Base-by-base conservation (phyloP, 768 basidiomycete genomes). In the Auriscalpium vulgare region DNA sequence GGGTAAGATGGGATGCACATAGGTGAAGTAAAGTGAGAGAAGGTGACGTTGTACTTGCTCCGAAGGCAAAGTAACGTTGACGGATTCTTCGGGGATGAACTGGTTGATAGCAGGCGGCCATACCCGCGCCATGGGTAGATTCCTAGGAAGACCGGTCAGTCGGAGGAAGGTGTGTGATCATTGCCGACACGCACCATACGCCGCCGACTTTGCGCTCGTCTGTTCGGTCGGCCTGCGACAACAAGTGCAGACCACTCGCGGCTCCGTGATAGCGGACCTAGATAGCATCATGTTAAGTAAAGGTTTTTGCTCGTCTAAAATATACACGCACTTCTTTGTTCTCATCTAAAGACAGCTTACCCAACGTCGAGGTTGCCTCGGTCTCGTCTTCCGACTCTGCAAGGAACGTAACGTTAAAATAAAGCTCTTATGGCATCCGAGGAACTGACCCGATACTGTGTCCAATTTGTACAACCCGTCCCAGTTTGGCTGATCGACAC, bases 231-330 rank as follows among this genome's bases (percentile, higher is more conserved):
- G 77, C 84, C 53, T 79, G 75, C 16, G 80, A 81, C n/a, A 92
- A 75, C 36, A 92, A 73, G 59, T 89, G 84, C 29, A 93, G 72
- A 8, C 91, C 91, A 61, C 86, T 86, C 3, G 81, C 75, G 69
- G 83, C 78, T 13, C 91, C 88, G 56, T 94, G 93, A 66, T 85
- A 95, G 55, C 92, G 85, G 47, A 95, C 80, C 84, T 95, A 66
- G 9, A 54, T 50, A 37, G n/a, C 34, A 49, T 37, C 54, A 58
- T 64, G 54, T 72, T 66, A 52, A 68, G 68, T 49, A 75, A 59
- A 5, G 59, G 58, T 9, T n/a, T n/a, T 36, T 35, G 23, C 67
- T 55, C 59, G 63, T 48, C 13, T 1, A 37, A 3, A 11, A n/a
- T 29, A 19, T 14, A 6, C 16, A 48, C 65, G 10, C 60, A 87